These are phyloP conservation scores for Candida suzukii DNA, from an alignment of 805 yeast species.

Conservation along the genomic window DNA sequence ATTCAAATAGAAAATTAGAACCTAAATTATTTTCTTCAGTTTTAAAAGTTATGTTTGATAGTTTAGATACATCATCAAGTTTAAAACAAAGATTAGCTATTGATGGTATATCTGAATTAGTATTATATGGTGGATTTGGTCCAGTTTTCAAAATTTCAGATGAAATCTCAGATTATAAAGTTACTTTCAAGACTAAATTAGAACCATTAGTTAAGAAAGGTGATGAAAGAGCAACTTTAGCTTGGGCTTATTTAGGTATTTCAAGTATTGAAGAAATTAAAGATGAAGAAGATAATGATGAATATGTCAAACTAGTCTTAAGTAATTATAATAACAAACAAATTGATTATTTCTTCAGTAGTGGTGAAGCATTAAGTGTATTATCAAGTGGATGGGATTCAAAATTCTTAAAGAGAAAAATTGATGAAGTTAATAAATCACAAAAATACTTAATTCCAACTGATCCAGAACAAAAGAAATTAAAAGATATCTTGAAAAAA, in stretches of 20 bases:
- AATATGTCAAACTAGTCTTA: conserved; percentile 4
- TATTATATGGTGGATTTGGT: conserved; percentile 39
- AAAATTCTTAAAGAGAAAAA: conserved; percentile 37
- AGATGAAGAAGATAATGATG: conserved; percentile 19
- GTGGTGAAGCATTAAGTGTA: conserved; percentile 79
- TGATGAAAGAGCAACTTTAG: conserved; percentile 52
- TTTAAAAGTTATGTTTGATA: conserved; percentile 1
- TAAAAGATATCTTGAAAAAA: conserved; percentile 32
- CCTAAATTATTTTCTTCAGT: conserved; percentile 4
- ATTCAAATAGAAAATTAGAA: conserved; percentile 11
- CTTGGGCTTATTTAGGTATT: conserved; percentile 51
- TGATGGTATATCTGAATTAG: conserved; percentile 35
- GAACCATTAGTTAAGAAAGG: conserved; percentile 40
- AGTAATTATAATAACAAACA: conserved; percentile 51
- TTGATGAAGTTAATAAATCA: conserved; percentile 43
- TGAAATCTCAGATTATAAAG: conserved; percentile 15
- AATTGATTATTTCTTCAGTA: conserved; percentile 65
- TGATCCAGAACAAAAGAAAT: conserved; percentile 5
- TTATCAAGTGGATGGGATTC: conserved; percentile 75
- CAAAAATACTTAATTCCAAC: conserved; percentile 3
- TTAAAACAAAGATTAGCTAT: conserved; percentile 22
- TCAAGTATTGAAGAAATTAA: conserved; percentile 9
- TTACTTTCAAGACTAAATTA: conserved; percentile 21
- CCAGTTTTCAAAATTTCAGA: conserved; percentile 23
- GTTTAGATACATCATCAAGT: conserved; percentile 12